phyloP scores from a whole-genome alignment of 2,329 filamentous ascomycete species.

The Pseudogymnoascus sp. region DNA sequence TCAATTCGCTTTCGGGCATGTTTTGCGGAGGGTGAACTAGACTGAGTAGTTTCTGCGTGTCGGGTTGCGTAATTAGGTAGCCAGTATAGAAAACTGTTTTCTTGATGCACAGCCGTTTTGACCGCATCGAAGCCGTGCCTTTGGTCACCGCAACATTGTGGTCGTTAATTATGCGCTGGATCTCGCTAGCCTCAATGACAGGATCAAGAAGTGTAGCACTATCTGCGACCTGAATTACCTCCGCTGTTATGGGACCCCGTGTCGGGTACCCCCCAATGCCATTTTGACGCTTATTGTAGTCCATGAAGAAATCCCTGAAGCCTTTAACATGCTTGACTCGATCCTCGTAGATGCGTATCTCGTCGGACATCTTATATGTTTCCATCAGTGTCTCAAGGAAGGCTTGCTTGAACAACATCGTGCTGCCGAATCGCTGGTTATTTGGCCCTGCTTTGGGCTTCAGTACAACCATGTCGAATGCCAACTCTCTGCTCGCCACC shows the following conservation, averaged over 20 bases:
- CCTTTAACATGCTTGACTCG: slow-evolving; percentile 61
- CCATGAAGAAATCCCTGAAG: slow-evolving; percentile 76
- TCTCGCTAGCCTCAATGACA: slow-evolving; percentile 68
- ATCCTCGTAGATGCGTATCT: slow-evolving; percentile 70
- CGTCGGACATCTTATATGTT: slow-evolving; percentile 76
- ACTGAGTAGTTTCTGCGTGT: slow-evolving; percentile 63
- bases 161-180: slow-evolving; percentile 81
- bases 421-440: slow-evolving; percentile 69
- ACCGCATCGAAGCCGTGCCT: slow-evolving; percentile 25
- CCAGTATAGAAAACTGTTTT: slow-evolving; percentile 88
- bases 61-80: slow-evolving; percentile 68
- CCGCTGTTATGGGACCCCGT: slow-evolving; percentile 60
- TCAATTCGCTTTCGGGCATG: slow-evolving; percentile 61
- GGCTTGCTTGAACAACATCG: slow-evolving; percentile 86
- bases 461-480: slow-evolving; percentile 81
- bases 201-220: slow-evolving; percentile 66
- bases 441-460: slow-evolving; percentile 79
- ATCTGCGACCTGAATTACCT: slow-evolving; percentile 83
- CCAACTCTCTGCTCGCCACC: slow-evolving; percentile 63
- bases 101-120: slow-evolving; percentile 59
- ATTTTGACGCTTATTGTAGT: slow-evolving; percentile 57
- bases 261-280: slow-evolving; percentile 42
- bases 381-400: slow-evolving; percentile 74
- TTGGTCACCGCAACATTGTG: slow-evolving; percentile 60
- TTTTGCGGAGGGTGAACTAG: slow-evolving; percentile 58